Percentiles rank a stretch among this genome's conserved stretches.
Evolutionary conservation across 2,329 filamentous ascomycete genomes (phyloP).

Genomic region (Calycina marina): DNA sequence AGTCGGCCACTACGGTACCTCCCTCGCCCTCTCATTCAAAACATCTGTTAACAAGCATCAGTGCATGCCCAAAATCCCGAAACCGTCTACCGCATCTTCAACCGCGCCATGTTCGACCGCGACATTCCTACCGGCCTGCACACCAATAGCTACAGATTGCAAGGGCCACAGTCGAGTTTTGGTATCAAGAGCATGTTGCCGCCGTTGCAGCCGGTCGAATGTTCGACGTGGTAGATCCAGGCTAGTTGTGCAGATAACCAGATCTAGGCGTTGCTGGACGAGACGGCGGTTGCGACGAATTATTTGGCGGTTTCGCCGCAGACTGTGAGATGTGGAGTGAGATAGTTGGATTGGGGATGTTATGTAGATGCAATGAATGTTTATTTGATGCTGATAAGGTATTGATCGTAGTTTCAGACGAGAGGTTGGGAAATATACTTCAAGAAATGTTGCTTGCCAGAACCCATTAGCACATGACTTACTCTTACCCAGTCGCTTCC

Average conservation of each 20-base stretch:
- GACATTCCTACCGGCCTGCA: not conserved
- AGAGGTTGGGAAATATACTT: no score
- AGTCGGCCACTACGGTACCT: not conserved
- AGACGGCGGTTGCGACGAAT: not conserved
- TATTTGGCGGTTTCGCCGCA: not conserved
- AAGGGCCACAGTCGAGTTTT: not conserved
- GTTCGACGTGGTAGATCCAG: not conserved
- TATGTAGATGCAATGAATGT: no score
- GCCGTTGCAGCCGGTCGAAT: not conserved
- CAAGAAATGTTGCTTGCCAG: no score
- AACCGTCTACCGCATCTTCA: constrained; percentile 1
- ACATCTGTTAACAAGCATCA: not conserved
- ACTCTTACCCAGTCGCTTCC: no score
- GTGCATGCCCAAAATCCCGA: not conserved
- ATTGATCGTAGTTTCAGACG: no score
- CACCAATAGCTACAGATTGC: not conserved
- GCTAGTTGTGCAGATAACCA: not conserved
- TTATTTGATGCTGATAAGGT: no score
- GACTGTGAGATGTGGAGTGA: no score
- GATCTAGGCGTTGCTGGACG: not conserved
- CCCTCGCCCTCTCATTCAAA: not conserved
- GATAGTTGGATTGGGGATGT: no score
- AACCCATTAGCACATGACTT: no score
- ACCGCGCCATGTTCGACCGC: not conserved
- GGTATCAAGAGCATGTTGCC: not conserved